Percentiles rank a stretch among this genome's conserved stretches.
Evolutionary conservation across 768 basidiomycete species (phyloP).

Genomic region (Amanita molliuscula): DNA sequence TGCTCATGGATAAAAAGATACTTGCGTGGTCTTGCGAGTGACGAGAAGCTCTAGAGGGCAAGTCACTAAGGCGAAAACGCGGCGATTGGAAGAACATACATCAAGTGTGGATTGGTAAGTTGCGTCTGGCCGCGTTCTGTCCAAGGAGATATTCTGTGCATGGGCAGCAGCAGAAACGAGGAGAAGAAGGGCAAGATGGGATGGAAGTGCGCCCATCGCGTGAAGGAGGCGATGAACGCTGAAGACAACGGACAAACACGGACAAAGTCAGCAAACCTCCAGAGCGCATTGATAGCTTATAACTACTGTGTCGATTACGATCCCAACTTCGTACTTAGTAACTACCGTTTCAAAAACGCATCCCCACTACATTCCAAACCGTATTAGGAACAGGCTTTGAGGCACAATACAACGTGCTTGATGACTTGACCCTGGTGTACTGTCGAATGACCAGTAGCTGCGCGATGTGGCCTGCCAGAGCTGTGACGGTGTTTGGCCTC

Average conservation of each 20-base stretch:
- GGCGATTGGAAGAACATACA: neutral
- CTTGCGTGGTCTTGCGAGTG: neutral
- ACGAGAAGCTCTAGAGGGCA: neutral
- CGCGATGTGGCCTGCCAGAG: neutral
- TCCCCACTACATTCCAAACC: too few species aligned
- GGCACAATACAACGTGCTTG: too few species aligned
- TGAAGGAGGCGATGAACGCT: neutral
- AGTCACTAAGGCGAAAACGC: neutral
- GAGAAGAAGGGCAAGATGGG: neutral
- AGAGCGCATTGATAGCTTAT: too few species aligned
- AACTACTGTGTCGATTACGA: too few species aligned
- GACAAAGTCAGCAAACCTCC: conserved; percentile 2
- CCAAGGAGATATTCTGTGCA: neutral
- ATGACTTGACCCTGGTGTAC: too few species aligned
- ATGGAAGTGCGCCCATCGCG: neutral
- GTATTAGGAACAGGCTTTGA: too few species aligned
- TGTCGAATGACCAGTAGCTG: neutral
- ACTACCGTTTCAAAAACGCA: too few species aligned
- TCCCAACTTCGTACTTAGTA: too few species aligned
- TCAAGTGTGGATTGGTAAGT: neutral
- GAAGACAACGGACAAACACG: neutral
- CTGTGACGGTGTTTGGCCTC: neutral
- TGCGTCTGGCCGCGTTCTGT: too few species aligned
- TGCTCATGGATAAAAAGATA: neutral
- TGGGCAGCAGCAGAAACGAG: neutral